Base-by-base conservation (phyloP, 2,329 filamentous ascomycete species). In the Phialocephala subalpina region DNA sequence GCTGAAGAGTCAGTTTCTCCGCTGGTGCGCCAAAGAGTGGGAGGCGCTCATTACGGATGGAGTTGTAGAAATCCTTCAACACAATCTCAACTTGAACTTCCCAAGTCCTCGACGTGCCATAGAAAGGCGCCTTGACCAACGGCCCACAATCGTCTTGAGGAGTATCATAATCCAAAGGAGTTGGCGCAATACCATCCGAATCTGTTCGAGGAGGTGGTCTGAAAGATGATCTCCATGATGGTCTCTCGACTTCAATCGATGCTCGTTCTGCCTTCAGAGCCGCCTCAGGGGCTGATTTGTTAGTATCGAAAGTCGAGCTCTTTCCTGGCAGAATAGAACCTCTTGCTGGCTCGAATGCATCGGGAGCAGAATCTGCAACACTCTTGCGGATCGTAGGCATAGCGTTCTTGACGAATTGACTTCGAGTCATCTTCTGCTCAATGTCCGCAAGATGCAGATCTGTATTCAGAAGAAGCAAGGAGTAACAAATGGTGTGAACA, bases 401-500 rank as follows among this genome's bases (percentile, higher is more conserved):
- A 4, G 96, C 97, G 76, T 99, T 99, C 79, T 97, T 97, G 76
- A 99, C 87, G 75, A 98, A 99, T 75, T 98, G 95, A 69, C 86
- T 90, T 63, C 92, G 89, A 1, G 95, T 98, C 96, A 99, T 99
- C 82, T 97, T 97, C 73, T 92, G 89, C 68, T 97, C 94, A 72
- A 98, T 97, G 76, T 98, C 94, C 65, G 95, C 96, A 75, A 98
- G 80, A 75, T 99, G 95, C 63, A 99, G 83, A 81, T 99, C 96
- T 38, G 96, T 99, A 75, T 99, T 99, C 69, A 99, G 85, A 12
- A 99, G 85, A 75, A 99, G 90, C 70, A 99, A 89, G 0, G 96
- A 97, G 79, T 98, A 99, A 80, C 93, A 97, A 69, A 98, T 97
- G 27, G 94, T 97, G 78, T 99, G 95, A 20, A 99, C 94, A 57